A percentile compares a stretch with the other conserved stretches of the same genome.
These are phyloP conservation scores for Melaleuca alternifolia DNA, from an alignment of 345 rosid species.

Conservation along the genomic window DNA sequence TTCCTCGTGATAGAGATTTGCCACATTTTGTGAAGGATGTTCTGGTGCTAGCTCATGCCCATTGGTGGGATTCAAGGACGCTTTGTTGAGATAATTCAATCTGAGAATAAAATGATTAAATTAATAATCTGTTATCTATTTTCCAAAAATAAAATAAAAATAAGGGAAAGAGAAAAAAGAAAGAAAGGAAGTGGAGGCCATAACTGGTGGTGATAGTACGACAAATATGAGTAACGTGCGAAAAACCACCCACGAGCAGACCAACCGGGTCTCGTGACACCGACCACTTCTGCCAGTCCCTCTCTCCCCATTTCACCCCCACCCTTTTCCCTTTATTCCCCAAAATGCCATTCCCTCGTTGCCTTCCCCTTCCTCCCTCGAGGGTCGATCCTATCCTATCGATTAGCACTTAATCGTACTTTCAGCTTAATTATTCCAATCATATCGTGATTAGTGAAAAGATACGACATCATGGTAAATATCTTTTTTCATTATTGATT, in stretches of 20 bases:
- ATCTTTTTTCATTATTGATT: neutral
- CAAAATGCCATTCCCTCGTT: neutral
- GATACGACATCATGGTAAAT: too few species aligned
- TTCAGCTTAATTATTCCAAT: neutral
- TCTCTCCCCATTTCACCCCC: neutral
- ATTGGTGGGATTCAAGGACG: neutral
- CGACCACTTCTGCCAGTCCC: constrained; percentile 10
- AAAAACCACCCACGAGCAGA: constrained; percentile 47
- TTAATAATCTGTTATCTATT: neutral
- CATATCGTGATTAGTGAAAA: neutral
- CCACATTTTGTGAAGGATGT: neutral
- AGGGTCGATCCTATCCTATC: too few species aligned
- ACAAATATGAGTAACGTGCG: constrained; percentile 40
- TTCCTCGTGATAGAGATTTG: neutral
- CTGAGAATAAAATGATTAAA: neutral
- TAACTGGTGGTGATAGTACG: neutral
- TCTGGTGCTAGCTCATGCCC: neutral
- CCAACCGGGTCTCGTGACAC: constrained; percentile 29
- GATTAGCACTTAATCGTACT: neutral
- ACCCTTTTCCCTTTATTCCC: neutral
- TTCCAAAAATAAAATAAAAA: neutral
- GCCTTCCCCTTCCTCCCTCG: too few species aligned
- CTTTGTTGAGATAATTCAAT: neutral
- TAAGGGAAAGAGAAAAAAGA: too few species aligned
- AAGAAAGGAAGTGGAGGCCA: neutral